Evolutionary conservation across 2,329 filamentous ascomycete species (phyloP).

Genomic region (Ilyonectria robusta): DNA sequence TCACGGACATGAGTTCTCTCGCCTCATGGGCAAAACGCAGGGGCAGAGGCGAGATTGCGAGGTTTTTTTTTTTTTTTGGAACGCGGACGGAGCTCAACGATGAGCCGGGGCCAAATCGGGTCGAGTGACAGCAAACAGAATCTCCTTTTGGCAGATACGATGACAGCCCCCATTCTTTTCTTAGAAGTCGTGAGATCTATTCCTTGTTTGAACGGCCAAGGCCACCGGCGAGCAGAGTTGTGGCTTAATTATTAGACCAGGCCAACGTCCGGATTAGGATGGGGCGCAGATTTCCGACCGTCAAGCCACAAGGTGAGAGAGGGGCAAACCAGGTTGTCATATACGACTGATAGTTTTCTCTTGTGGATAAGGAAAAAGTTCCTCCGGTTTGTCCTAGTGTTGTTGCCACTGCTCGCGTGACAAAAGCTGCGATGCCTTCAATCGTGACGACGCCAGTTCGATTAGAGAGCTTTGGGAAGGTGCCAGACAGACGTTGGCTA

Average conservation of each 20-base stretch:
- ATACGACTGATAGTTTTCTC: not conserved
- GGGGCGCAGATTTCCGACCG: not conserved
- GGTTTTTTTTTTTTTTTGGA: not conserved
- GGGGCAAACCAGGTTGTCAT: not conserved
- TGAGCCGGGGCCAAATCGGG: slow-evolving; percentile 25
- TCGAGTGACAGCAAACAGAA: slow-evolving; percentile 11
- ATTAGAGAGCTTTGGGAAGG: slow-evolving; percentile 4
- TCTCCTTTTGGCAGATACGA: slow-evolving; percentile 6
- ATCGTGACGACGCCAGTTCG: not conserved
- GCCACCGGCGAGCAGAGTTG: slow-evolving; percentile 1
- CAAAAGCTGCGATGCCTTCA: slow-evolving; percentile 1
- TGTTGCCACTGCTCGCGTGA: not conserved
- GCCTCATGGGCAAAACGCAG: slow-evolving; percentile 21
- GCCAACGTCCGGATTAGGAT: slow-evolving; percentile 2
- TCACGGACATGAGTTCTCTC: slow-evolving; percentile 18
- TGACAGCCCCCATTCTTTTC: slow-evolving; percentile 12
- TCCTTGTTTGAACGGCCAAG: slow-evolving; percentile 7
- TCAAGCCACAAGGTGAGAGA: not conserved
- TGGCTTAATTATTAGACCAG: not conserved
- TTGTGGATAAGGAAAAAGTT: not conserved
- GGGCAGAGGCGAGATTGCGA: slow-evolving; percentile 36
- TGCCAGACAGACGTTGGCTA: not conserved
- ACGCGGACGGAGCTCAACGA: slow-evolving; percentile 32
- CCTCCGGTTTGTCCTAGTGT: not conserved
- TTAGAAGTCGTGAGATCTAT: slow-evolving; percentile 20